Evolutionary conservation across 306 rosid genomes (phyloP).

Genomic region (Rubus parviflorus): DNA sequence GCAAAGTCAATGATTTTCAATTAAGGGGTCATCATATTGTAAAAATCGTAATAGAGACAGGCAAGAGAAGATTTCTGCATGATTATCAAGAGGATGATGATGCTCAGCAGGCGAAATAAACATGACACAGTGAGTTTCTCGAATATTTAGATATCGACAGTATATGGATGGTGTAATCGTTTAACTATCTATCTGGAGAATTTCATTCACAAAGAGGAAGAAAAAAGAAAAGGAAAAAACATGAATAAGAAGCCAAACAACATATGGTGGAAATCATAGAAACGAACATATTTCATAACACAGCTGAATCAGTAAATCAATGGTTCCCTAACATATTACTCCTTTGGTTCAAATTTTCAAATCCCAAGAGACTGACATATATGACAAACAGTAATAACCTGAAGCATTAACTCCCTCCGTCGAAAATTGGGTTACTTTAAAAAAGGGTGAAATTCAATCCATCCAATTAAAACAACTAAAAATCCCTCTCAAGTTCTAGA

Average conservation of each 20-base stretch:
- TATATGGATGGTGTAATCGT: slow-evolving; percentile 52
- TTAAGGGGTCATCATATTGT: slow-evolving; percentile 44
- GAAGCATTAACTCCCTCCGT: background rate
- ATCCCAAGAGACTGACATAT: background rate
- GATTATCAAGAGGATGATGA: slow-evolving; percentile 55
- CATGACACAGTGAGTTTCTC: slow-evolving; percentile 44
- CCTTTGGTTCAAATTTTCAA: background rate
- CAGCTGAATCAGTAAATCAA: slow-evolving; percentile 8
- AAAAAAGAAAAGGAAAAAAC: slow-evolving; percentile 31
- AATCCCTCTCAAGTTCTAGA: background rate
- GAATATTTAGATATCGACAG: slow-evolving; percentile 39
- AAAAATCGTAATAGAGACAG: slow-evolving; percentile 50
- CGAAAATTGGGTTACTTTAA: background rate
- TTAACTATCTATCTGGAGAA: slow-evolving; percentile 51
- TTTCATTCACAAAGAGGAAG: slow-evolving; percentile 35
- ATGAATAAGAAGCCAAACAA: slow-evolving; percentile 51
- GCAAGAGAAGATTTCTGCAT: slow-evolving; percentile 55
- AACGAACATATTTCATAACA: slow-evolving; percentile 1
- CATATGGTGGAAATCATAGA: slow-evolving; percentile 22
- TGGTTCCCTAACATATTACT: background rate
- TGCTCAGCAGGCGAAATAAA: slow-evolving; percentile 53
- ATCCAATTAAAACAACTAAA: background rate
- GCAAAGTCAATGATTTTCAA: slow-evolving; percentile 55
- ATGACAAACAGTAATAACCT: background rate
- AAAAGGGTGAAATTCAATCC: background rate